phyloP scores from a whole-genome alignment of 257 asterid genomes.

The Nicotiana sylvestris region DNA sequence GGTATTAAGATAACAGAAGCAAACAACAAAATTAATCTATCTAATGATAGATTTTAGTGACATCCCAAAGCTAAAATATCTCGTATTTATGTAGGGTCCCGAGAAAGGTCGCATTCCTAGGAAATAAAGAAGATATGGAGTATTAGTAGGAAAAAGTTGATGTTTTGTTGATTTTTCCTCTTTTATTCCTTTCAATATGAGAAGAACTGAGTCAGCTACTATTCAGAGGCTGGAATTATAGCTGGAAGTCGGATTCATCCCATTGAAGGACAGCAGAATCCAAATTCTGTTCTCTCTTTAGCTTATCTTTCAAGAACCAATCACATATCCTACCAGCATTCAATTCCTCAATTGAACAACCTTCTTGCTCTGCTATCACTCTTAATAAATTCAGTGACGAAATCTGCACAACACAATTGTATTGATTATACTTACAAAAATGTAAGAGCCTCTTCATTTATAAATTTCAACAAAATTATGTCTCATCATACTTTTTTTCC shows the following conservation, averaged over 20 bases:
- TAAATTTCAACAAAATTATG: not conserved
- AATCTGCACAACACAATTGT: slow-evolving; percentile 32
- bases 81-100: no score
- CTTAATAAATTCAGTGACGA: slow-evolving; percentile 71
- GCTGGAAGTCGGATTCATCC: slow-evolving; percentile 56
- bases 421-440: not conserved
- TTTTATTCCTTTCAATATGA: not conserved
- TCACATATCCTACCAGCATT: slow-evolving; percentile 79
- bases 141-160: not conserved
- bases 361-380: slow-evolving; percentile 82
- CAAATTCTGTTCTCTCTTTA: slow-evolving; percentile 68
- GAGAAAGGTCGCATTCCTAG: no score
- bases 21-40: no score
- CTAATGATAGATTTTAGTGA: not conserved
- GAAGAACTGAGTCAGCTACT: not conserved
- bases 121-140: not conserved
- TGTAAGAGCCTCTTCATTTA: not conserved
- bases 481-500: not conserved
- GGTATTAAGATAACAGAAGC: no score
- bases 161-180: not conserved
- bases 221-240: slow-evolving; percentile 14
- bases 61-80: not conserved
- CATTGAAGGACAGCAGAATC: slow-evolving; percentile 71
- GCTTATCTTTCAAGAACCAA: slow-evolving; percentile 79
- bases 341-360: slow-evolving; percentile 67